Percentiles rank a stretch among this genome's conserved stretches.
Evolutionary conservation across 129 eudicot genomes (phyloP).

Genomic region (Pseudognaphalium luteoalbum): DNA sequence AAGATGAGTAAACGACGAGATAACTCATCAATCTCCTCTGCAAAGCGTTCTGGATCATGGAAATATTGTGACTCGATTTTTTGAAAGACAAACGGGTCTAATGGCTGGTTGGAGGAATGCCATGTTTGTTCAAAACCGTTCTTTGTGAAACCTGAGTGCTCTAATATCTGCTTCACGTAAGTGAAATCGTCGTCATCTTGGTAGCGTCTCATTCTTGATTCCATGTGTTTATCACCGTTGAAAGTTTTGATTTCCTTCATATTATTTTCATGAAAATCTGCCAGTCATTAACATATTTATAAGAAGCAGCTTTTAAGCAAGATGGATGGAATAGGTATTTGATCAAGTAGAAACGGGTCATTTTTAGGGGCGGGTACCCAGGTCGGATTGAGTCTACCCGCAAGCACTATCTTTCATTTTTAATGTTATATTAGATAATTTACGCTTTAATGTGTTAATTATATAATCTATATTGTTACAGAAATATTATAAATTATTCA

Average conservation of each 20-base stretch:
- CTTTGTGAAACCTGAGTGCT: conserved; percentile 48
- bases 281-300: not conserved
- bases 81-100: conserved; percentile 59
- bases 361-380: not conserved
- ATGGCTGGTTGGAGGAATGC: conserved; percentile 45
- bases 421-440: no score
- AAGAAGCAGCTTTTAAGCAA: conserved; percentile 1
- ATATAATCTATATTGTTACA: no score
- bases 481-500: no score
- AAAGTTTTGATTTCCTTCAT: conserved; percentile 20
- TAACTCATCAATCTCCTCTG: conserved; percentile 35
- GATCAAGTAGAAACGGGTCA: not conserved
- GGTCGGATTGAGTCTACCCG: not conserved
- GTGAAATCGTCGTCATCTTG: conserved; percentile 45
- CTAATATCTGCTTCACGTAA: conserved; percentile 62
- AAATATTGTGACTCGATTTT: conserved; percentile 60
- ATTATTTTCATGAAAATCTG: conserved; percentile 32
- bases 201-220: conserved; percentile 16
- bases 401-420: no score
- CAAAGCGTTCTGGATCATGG: conserved; percentile 41
- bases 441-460: no score
- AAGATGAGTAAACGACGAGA: conserved; percentile 61
- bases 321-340: not conserved
- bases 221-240: conserved; percentile 14
- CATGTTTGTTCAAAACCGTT: conserved; percentile 44